Evolutionary conservation across 148 eudicot species (phyloP).

Genomic region (Fallopia convolvulus): DNA sequence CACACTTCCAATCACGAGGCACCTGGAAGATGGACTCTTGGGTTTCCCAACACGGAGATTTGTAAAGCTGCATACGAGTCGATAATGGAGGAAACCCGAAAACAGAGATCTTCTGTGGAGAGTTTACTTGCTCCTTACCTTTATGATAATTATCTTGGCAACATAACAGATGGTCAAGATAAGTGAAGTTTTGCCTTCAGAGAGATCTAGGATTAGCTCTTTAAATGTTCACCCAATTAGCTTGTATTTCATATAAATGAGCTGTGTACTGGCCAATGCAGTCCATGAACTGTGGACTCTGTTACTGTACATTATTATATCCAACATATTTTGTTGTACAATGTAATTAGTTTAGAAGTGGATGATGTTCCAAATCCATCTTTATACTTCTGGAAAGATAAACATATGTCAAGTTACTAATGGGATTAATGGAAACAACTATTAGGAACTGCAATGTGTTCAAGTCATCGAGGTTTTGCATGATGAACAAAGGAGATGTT

Average conservation of each 20-base stretch:
- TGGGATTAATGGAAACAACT: no score
- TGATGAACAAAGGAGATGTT: no score
- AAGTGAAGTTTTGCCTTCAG: conserved; percentile 18
- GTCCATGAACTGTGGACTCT: background rate
- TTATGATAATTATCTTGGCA: conserved; percentile 18
- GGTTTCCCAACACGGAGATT: conserved; percentile 33
- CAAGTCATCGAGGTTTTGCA: no score
- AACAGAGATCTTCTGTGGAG: conserved; percentile 37
- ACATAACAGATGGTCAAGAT: conserved; percentile 20
- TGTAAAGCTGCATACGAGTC: conserved; percentile 34
- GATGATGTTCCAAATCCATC: background rate
- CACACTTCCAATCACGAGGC: conserved; percentile 19
- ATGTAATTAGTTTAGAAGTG: background rate
- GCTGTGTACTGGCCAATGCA: background rate
- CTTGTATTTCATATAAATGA: background rate
- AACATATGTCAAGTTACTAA: background rate
- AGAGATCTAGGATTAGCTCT: background rate
- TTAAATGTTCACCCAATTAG: conserved; percentile 1
- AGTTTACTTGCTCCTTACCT: conserved; percentile 40
- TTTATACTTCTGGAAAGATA: background rate
- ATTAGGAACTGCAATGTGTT: no score
- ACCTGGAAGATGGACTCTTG: conserved; percentile 48
- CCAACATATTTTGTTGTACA: background rate
- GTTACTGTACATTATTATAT: background rate
- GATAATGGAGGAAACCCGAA: conserved; percentile 37